A percentile compares a stretch with the other conserved stretches of the same genome.
These are phyloP conservation scores for Plasmodium blacklocki DNA, from an alignment of 169 alveolate species.

Conservation along the genomic window DNA sequence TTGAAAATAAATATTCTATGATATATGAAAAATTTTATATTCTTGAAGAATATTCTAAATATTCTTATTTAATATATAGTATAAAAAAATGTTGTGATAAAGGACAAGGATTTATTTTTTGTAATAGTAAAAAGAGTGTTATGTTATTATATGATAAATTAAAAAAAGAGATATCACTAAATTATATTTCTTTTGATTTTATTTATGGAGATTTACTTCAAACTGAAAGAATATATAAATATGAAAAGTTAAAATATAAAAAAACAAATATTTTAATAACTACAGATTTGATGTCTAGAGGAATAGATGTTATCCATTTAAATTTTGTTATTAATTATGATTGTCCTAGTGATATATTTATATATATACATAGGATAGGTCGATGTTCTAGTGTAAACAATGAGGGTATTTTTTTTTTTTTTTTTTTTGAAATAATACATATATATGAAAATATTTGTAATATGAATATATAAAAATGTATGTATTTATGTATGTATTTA, in stretches of 20 bases:
- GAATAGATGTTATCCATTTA: slow-evolving; percentile 98
- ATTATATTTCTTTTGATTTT: slow-evolving; percentile 86
- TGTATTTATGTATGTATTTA: neutral
- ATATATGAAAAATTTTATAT: slow-evolving; percentile 62
- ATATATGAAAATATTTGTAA: neutral
- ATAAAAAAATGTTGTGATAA: slow-evolving; percentile 1
- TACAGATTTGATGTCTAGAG: slow-evolving; percentile 98
- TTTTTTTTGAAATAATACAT: neutral
- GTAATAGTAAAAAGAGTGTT: slow-evolving; percentile 98
- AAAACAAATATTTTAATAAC: slow-evolving; percentile 98
- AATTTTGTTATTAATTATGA: slow-evolving; percentile 99
- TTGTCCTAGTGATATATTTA: slow-evolving; percentile 95
- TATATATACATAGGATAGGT: slow-evolving; percentile 96
- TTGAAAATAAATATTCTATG: slow-evolving; percentile 32
- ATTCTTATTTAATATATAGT: slow-evolving; percentile 1
- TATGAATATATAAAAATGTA: neutral
- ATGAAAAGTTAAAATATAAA: slow-evolving; percentile 98
- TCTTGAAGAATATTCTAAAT: slow-evolving; percentile 33
- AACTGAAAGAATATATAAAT: slow-evolving; percentile 96
- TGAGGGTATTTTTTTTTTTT: slow-evolving; percentile 42
- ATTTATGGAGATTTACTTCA: slow-evolving; percentile 99
- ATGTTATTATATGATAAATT: slow-evolving; percentile 94
- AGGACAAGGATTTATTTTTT: slow-evolving; percentile 97
- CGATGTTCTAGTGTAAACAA: slow-evolving; percentile 81
- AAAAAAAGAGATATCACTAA: slow-evolving; percentile 86